Base-by-base conservation (phyloP, 257 asterid genomes). In the Misopates orontium region DNA sequence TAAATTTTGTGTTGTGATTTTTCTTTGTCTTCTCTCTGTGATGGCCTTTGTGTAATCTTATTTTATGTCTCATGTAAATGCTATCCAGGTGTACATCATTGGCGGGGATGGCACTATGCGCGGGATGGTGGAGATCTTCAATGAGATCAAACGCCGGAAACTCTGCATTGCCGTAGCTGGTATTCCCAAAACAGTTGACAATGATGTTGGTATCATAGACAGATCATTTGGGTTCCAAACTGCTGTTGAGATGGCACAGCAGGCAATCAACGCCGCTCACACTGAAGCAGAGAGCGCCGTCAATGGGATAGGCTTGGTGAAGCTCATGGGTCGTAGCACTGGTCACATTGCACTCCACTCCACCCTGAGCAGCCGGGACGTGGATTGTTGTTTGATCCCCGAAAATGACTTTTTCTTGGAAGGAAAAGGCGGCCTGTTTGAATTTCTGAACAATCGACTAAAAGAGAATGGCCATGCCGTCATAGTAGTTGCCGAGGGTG, bases 101-200 rank as follows among this genome's bases (percentile, higher is more conserved):
- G 96, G 97, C 14, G 97, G 97, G 44, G 96, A 86, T 21, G 97
- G 96, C 60, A 78, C 96, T 2, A 83, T 88, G 97, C 93, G 91
- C 0, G 96, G 95, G 9, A 83, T 84, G 78, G 79, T 81, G 10
- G 74, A 60, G 57, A 84, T 88, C 56, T 86, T 76, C 70, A 74
- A 84, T 0, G 97, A 91, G 66, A 75, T 86, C 22, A 82, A 73
- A 56, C 64, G 68, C 17, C 76, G 82, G 4, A 83, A 76, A 32
- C 12, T 86, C 60, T 79, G 82, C 62, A 69, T 86, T 5, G 68
- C 88, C 0, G 83, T 91, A 6, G 88, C 82, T 21, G 97, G 95
- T 12, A 83, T 91, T 4, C 96, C 96, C 0, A 91, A 91, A 52
- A 88, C 95, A 4, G 96, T 88, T 0, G 96, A 91, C 77, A 91